Evolutionary conservation across 345 rosid species (phyloP), one percentile per base, ranked within the genome.

Genomic region (Carallia brachiata): DNA sequence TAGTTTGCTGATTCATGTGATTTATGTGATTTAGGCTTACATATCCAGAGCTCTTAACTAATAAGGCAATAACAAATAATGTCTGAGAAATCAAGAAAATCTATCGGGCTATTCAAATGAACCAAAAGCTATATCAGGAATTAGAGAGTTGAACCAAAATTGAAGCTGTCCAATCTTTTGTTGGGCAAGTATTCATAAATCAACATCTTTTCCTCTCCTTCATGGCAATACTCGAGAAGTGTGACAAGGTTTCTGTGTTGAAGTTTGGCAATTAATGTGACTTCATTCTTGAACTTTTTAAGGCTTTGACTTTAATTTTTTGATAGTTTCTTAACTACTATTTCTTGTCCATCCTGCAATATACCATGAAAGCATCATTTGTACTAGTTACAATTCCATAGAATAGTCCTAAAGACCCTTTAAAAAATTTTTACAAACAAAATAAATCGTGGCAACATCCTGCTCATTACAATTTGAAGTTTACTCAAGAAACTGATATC

Each of bases 251-350:
- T 78, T 12, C 61, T 66, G 44, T 75, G 82, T 62, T 72, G 80
- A 32, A 78, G 75, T 71, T 81, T 78, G 8, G 78, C 75, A 7
- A 78, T 72, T 0, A 72, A 34, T 28, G 66, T 53, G 0, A 73
- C 76, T 62, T 78, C 76, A 16, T 78, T 78, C 44, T 70, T 72
- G 66, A 70, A 73, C 80, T 79, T 77, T 18, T 56, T 52, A 9
- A 79, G 1, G 18, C 81, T 82, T 16, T 82, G 81, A 16, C 65
- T 44, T 8, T 81, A 79, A 34, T 47, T n/a, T 32, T 34, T 62
- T 13, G 80, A 79, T 0, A 82, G 75, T 63, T 75, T 76, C 60
- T 82, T 79, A 53, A 71, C 79, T 0, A 79, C 81, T 36, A 79
- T 66, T 19, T 63, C 67, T 71, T 74, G 75, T 16, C 79, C 83